A percentile compares a stretch with the other conserved stretches of the same genome.
These are phyloP conservation scores for Bondarzewia mesenterica DNA, from an alignment of 1,284 basidiomycete genomes.

Conservation along the genomic window DNA sequence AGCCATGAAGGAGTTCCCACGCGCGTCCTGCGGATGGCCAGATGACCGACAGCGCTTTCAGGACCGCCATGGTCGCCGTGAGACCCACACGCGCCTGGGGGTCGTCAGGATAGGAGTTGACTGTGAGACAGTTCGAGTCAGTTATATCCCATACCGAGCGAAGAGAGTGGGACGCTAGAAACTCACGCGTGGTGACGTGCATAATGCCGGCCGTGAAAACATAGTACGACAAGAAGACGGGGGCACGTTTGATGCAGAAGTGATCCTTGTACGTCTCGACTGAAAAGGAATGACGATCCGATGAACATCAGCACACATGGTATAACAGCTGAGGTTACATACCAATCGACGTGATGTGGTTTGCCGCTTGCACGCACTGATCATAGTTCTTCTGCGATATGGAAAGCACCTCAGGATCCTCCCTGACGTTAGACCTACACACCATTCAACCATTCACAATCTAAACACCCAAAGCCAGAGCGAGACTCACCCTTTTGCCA, in stretches of 20 bases:
- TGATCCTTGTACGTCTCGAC: conserved; percentile 54
- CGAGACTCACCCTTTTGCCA: conserved; percentile 8
- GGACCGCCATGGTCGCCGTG: conserved; percentile 58
- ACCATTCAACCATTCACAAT: not conserved
- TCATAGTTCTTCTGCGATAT: conserved; percentile 62
- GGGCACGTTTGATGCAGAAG: conserved; percentile 54
- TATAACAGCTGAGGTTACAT: conserved; percentile 29
- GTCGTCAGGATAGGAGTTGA: conserved; percentile 53
- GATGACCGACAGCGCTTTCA: conserved; percentile 61
- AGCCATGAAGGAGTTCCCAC: conserved; percentile 62
- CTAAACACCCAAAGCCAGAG: not conserved
- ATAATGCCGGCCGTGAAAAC: conserved; percentile 79
- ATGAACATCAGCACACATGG: conserved; percentile 1
- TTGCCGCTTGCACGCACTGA: conserved; percentile 64
- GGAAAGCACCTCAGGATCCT: conserved; percentile 44
- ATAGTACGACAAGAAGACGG: conserved; percentile 76
- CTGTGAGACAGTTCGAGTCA: conserved; percentile 27
- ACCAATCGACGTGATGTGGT: conserved; percentile 65
- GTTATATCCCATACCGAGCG: conserved; percentile 5
- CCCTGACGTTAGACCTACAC: conserved; percentile 12
- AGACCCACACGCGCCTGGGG: conserved; percentile 63
- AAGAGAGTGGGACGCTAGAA: not conserved
- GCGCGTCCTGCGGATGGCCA: conserved; percentile 77
- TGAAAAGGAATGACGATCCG: not conserved
- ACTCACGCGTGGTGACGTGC: conserved; percentile 63